These are phyloP conservation scores for Hydrangea macrophylla DNA, from an alignment of 148 eudicot species.

Conservation along the genomic window DNA sequence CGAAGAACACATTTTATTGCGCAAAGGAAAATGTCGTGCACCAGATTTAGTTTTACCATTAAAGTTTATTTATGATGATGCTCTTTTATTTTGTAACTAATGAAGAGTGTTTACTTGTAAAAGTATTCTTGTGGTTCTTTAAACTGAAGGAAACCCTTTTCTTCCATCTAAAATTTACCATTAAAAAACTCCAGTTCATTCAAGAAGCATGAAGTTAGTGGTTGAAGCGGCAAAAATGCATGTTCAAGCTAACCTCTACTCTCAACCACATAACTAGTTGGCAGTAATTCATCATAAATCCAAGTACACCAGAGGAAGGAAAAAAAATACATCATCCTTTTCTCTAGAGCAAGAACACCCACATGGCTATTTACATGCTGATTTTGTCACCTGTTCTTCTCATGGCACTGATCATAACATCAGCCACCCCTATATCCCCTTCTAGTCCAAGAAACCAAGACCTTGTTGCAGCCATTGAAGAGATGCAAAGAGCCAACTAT, in stretches of 20 bases:
- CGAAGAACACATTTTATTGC: too few species aligned
- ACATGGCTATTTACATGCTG: slow-evolving; percentile 18
- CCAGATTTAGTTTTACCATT: too few species aligned
- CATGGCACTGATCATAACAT: slow-evolving; percentile 16
- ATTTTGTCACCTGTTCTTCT: slow-evolving; percentile 15
- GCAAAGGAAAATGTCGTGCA: too few species aligned
- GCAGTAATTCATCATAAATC: background rate
- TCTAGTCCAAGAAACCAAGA: slow-evolving; percentile 29
- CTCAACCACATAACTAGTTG: background rate
- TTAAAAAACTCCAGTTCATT: slow-evolving; percentile 27
- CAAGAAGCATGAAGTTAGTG: slow-evolving; percentile 32
- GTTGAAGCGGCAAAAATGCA: slow-evolving; percentile 41
- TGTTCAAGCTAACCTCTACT: slow-evolving; percentile 29
- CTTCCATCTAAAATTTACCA: background rate
- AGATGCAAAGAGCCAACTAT: slow-evolving; percentile 75
- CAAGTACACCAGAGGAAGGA: background rate
- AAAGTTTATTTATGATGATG: too few species aligned
- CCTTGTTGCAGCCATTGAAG: slow-evolving; percentile 42
- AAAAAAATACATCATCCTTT: too few species aligned
- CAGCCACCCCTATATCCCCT: slow-evolving; percentile 11
- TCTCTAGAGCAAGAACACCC: background rate
- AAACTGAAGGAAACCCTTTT: background rate
- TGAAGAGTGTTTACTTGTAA: too few species aligned
- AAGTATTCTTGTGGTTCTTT: too few species aligned
- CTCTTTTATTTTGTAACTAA: too few species aligned